Evolutionary conservation across 345 rosid genomes (phyloP).

Genomic region (Citrus medica): DNA sequence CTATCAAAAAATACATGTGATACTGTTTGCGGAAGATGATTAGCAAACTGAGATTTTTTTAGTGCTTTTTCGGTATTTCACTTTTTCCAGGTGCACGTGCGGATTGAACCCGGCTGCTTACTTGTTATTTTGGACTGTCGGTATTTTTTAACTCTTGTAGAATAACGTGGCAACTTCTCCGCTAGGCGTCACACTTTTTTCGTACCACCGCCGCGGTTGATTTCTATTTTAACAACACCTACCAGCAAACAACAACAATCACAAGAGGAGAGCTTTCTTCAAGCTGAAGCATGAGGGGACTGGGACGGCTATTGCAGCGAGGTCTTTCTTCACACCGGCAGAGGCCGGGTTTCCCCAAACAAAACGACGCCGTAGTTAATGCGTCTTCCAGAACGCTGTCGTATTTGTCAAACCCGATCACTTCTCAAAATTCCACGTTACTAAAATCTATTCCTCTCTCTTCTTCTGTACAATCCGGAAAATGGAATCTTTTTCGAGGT

Average conservation of each 20-base stretch:
- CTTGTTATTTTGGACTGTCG: too few relatives aligned
- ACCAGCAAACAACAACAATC: not conserved
- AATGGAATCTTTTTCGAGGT: constrained; percentile 45
- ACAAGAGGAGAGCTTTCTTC: not conserved
- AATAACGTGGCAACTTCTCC: not conserved
- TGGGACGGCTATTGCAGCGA: constrained; percentile 17
- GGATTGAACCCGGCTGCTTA: not conserved
- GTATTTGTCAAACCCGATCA: not conserved
- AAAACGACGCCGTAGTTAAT: constrained; percentile 29
- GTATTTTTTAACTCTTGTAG: not conserved
- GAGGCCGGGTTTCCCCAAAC: constrained; percentile 3
- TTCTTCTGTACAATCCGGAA: constrained; percentile 15
- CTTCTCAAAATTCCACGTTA: constrained; percentile 7
- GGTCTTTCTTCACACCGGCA: constrained; percentile 20
- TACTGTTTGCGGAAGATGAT: too few relatives aligned
- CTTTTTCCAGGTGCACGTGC: too few relatives aligned
- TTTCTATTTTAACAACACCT: not conserved
- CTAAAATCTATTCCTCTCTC: constrained; percentile 17
- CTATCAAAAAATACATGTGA: too few relatives aligned
- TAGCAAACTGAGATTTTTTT: too few relatives aligned
- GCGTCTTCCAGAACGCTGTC: constrained; percentile 22
- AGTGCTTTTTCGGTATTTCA: too few relatives aligned
- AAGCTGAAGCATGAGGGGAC: constrained; percentile 19
- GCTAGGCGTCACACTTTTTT: not conserved
- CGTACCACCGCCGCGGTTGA: not conserved